These are phyloP conservation scores for Bruguiera sexangula DNA, from an alignment of 345 rosid species.

Conservation along the genomic window DNA sequence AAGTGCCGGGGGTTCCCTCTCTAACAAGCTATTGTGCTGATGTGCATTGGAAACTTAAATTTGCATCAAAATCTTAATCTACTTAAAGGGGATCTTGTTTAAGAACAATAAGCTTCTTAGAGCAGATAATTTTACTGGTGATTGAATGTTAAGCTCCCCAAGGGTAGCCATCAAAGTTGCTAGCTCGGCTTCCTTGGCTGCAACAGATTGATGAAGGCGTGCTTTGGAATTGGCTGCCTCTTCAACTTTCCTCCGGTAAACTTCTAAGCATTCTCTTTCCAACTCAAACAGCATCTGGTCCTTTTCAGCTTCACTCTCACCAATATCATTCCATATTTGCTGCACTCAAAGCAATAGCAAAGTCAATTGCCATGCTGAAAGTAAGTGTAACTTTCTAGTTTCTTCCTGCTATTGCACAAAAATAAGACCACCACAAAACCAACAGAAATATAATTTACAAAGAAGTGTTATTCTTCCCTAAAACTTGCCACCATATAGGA, in stretches of 20 bases:
- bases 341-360: slow-evolving; percentile 36
- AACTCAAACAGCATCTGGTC: slow-evolving; percentile 77
- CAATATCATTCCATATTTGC: slow-evolving; percentile 98
- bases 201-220: slow-evolving; percentile 86
- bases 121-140: slow-evolving; percentile 43
- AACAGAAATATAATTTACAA: neutral
- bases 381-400: neutral
- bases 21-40: too few species aligned
- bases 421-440: neutral
- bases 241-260: slow-evolving; percentile 85
- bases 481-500: neutral
- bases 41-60: too few species aligned
- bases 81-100: too few species aligned
- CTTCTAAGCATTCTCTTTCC: slow-evolving; percentile 91
- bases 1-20: too few species aligned
- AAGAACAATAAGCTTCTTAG: neutral
- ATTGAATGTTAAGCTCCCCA: slow-evolving; percentile 66
- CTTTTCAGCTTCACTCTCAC: slow-evolving; percentile 82
- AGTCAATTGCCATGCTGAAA: neutral
- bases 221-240: slow-evolving; percentile 91
- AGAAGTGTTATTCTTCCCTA: neutral
- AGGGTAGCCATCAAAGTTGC: slow-evolving; percentile 89
- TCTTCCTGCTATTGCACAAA: slow-evolving; percentile 7
- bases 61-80: too few species aligned
- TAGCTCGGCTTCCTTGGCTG: slow-evolving; percentile 89